Percentiles rank a stretch among this genome's conserved stretches.
Conservation (phyloP, 164 flowering plant species). For the Vitis amurensis region DNA sequence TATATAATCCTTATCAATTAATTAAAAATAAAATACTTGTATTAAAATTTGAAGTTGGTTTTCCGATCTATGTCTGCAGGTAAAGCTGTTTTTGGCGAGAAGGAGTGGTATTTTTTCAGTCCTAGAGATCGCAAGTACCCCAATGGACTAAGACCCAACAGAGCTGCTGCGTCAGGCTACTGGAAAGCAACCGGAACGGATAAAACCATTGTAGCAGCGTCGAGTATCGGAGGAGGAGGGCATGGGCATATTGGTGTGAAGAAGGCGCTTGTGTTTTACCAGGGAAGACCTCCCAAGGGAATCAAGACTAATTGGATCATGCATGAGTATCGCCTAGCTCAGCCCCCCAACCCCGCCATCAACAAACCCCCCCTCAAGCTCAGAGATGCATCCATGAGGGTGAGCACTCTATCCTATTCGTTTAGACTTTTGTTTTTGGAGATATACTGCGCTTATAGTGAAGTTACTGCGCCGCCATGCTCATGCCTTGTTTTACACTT, state of each 20-base stretch:
- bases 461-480: background rate
- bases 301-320: constrained; percentile 57
- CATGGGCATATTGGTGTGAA: constrained; percentile 43
- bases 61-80: constrained; percentile 19
- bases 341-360: background rate
- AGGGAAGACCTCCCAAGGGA: constrained; percentile 57
- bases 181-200: constrained; percentile 70
- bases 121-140: constrained; percentile 64
- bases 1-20: background rate
- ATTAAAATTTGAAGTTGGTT: background rate
- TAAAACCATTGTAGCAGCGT: constrained; percentile 26
- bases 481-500: background rate
- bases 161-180: constrained; percentile 54
- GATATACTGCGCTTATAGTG: too few species aligned
- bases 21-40: background rate
- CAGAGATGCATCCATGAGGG: constrained; percentile 33
- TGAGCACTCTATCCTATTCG: constrained; percentile 2
- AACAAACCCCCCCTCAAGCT: constrained; percentile 8
- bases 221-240: background rate
- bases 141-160: constrained; percentile 57
- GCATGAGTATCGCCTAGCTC: constrained; percentile 57
- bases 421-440: background rate
- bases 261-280: constrained; percentile 58
- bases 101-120: constrained; percentile 62
- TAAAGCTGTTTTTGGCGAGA: constrained; percentile 47